A percentile compares a stretch with the other conserved stretches of the same genome.
Conservation (phyloP, 1,284 basidiomycete species). For the Sanghuangporus sanghuang region DNA sequence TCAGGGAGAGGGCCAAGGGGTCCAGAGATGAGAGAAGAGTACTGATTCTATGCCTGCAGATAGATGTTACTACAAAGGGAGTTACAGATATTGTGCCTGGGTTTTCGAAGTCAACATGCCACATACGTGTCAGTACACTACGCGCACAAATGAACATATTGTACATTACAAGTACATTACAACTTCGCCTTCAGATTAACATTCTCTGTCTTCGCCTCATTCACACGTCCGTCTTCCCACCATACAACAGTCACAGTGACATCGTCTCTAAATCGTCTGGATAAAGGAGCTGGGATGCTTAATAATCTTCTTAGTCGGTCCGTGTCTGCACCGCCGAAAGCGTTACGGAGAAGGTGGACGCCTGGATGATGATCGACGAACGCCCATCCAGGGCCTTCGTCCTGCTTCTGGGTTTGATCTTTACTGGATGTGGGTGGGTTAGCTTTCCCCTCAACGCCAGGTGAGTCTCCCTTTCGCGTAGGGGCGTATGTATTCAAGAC, state of each 20-base stretch:
- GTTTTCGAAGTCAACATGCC: not conserved
- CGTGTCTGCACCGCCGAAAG: conserved; percentile 83
- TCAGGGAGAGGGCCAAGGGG: no score
- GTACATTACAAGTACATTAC: not conserved
- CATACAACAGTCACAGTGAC: conserved; percentile 86
- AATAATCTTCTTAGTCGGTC: conserved; percentile 63
- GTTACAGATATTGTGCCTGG: no score
- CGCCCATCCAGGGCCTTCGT: conserved; percentile 57
- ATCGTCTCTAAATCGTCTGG: conserved; percentile 82
- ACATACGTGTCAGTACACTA: not conserved
- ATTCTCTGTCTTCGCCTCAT: conserved; percentile 28
- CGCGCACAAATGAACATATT: not conserved
- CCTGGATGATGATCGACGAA: conserved; percentile 86
- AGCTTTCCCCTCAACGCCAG: conserved; percentile 62
- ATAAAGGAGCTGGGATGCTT: conserved; percentile 81
- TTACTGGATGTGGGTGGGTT: not conserved
- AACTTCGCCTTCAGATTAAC: not conserved
- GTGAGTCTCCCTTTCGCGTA: conserved; percentile 40
- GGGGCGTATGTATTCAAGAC: conserved; percentile 49
- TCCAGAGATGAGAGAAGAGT: no score
- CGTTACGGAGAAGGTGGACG: conserved; percentile 92
- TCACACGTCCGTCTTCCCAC: conserved; percentile 54
- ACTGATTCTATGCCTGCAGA: no score
- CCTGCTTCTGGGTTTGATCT: conserved; percentile 14
- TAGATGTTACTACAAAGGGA: no score